Percentiles rank a stretch among this genome's conserved stretches.
Evolutionary conservation across 2,329 filamentous ascomycete species (phyloP).

Genomic region (Aspergillus luchuensis): DNA sequence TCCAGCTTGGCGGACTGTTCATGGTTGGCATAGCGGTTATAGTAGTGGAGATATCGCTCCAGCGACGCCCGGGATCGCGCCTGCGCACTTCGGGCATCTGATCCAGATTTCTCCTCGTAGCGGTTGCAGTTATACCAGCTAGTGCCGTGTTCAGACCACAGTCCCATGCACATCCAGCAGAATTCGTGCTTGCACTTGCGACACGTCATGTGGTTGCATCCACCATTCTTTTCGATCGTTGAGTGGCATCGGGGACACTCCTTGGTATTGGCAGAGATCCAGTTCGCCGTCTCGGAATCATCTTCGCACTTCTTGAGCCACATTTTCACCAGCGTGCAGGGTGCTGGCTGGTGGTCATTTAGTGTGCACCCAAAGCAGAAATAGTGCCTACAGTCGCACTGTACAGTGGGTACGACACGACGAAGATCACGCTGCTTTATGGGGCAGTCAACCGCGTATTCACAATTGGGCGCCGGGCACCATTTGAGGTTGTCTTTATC

Average conservation of each 20-base stretch:
- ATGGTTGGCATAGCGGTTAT: conserved; percentile 98
- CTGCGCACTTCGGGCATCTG: conserved; percentile 87
- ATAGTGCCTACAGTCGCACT: conserved; percentile 77
- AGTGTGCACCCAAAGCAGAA: conserved; percentile 96
- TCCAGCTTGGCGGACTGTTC: conserved; percentile 96
- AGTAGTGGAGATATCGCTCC: conserved; percentile 97
- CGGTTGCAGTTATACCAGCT: conserved; percentile 99
- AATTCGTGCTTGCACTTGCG: conserved; percentile 95
- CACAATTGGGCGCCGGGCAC: conserved; percentile 97
- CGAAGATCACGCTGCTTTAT: conserved; percentile 86
- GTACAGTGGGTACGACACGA: conserved; percentile 84
- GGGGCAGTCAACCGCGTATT: conserved; percentile 84
- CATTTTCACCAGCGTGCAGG: conserved; percentile 85
- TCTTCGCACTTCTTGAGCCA: conserved; percentile 99
- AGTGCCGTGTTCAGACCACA: conserved; percentile 97
- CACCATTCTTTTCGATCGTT: conserved; percentile 98
- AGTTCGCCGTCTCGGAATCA: conserved; percentile 97
- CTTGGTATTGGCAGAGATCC: conserved; percentile 99
- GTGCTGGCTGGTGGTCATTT: conserved; percentile 88
- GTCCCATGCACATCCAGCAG: conserved; percentile 99
- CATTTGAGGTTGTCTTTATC: conserved; percentile 95
- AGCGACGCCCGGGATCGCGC: conserved; percentile 86
- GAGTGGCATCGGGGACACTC: conserved; percentile 95
- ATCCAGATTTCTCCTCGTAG: conserved; percentile 92
- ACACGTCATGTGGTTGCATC: conserved; percentile 98